Evolutionary conservation across 2,329 filamentous ascomycete species (phyloP).

Genomic region (Botryotinia globosa): DNA sequence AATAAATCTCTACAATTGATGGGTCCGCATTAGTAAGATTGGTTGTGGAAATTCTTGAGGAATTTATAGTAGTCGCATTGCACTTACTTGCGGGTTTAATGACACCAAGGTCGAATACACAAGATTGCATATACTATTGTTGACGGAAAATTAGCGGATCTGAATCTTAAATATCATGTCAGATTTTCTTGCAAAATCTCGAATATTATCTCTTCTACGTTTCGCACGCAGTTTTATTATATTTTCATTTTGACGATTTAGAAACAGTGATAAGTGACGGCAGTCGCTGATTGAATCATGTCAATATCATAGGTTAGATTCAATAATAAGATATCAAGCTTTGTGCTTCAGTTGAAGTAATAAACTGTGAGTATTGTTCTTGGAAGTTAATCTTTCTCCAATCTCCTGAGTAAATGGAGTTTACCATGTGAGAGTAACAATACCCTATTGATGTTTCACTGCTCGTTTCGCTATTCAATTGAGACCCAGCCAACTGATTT

Average conservation of each 20-base stretch:
- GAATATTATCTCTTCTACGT: not conserved
- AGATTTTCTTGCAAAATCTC: not conserved
- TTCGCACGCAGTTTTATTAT: not conserved
- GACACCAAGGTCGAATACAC: not conserved
- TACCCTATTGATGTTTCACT: not conserved
- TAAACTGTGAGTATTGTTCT: not conserved
- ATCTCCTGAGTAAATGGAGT: not conserved
- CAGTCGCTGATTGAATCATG: not conserved
- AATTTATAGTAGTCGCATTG: constrained; percentile 36
- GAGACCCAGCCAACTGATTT: not conserved
- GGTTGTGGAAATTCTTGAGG: constrained; percentile 38
- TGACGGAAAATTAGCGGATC: not conserved
- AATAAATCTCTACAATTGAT: constrained; percentile 30
- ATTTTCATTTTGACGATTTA: not conserved
- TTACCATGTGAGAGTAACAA: not conserved
- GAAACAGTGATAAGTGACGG: not conserved
- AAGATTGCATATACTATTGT: not conserved
- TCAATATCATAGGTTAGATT: not conserved
- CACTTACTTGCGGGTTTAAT: constrained; percentile 32
- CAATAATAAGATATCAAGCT: not conserved
- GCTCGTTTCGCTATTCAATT: not conserved
- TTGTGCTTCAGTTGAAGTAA: accelerated
- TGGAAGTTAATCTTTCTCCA: too few species aligned
- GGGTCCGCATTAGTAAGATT: constrained; percentile 35
- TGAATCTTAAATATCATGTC: not conserved